phyloP scores from a whole-genome alignment of 805 yeast genomes.

The Yamadazyma laniorum region DNA sequence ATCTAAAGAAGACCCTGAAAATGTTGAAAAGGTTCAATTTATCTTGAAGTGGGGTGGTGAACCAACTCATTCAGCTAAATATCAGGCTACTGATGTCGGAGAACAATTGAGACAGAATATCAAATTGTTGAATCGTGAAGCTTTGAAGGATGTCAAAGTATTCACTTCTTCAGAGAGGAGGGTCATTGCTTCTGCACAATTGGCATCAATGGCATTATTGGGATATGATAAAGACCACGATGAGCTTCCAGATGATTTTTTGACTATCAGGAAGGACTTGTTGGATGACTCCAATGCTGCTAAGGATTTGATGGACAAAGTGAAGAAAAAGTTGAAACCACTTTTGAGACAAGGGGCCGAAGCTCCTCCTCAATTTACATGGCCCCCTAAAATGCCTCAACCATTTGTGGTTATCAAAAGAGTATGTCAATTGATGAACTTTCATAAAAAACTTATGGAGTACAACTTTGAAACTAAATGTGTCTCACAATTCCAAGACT shows the following conservation, averaged over 20 bases:
- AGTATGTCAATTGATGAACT: constrained; percentile 93
- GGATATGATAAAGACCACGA: constrained; percentile 55
- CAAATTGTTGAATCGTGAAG: constrained; percentile 77
- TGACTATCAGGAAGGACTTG: constrained; percentile 82
- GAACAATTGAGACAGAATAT: constrained; percentile 93
- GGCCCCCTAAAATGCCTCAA: constrained; percentile 99
- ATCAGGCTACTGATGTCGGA: constrained; percentile 93
- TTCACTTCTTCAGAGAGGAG: constrained; percentile 93
- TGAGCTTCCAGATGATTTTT: constrained; percentile 66
- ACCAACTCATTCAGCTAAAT: constrained; percentile 95
- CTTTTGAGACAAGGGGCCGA: constrained; percentile 91
- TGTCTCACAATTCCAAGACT: constrained; percentile 63
- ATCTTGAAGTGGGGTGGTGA: constrained; percentile 99
- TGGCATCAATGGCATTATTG: constrained; percentile 75
- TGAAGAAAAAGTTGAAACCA: constrained; percentile 93
- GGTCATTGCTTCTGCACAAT: constrained; percentile 87
- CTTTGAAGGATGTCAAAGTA: constrained; percentile 80
- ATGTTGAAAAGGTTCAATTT: constrained; percentile 92
- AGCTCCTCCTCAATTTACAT: constrained; percentile 95
- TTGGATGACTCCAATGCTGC: constrained; percentile 98
- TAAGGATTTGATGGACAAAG: constrained; percentile 95
- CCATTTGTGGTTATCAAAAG: constrained; percentile 92
- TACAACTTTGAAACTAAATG: constrained; percentile 70
- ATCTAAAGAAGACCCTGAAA: constrained; percentile 52
- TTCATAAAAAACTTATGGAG: constrained; percentile 80